Evolutionary conservation across 2,329 filamentous ascomycete genomes (phyloP).

Genomic region (Ophiobolus disseminans): DNA sequence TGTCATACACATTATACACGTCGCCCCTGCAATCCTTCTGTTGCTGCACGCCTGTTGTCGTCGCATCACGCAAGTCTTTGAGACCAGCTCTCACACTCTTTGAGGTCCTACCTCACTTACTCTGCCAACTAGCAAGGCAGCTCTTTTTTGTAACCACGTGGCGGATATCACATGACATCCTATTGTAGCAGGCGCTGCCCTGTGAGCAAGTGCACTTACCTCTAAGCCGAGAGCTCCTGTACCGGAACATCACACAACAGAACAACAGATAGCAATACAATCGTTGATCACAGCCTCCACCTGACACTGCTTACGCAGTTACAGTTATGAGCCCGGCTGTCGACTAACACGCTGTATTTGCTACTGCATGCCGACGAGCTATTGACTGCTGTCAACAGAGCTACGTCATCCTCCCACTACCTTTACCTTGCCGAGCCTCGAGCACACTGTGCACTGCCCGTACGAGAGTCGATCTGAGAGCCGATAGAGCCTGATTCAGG

Average conservation of each 20-base stretch:
- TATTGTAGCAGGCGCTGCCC: no score
- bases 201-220: no score
- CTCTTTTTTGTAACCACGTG: not conserved
- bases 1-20: no score
- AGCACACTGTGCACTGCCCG: constrained; percentile 1
- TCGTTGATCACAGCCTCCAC: not conserved
- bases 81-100: no score
- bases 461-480: constrained; percentile 2
- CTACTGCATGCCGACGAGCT: not conserved
- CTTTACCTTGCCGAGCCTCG: not conserved
- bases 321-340: constrained; percentile 8
- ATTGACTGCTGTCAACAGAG: constrained; percentile 3
- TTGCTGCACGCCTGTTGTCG: no score
- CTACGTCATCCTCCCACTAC: not conserved
- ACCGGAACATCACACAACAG: not conserved
- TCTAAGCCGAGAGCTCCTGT: not conserved
- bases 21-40: no score
- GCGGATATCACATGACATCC: no score
- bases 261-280: not conserved
- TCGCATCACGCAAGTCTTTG: no score
- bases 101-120: no score
- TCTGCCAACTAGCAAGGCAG: no score
- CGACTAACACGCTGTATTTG: not conserved
- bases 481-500: constrained; percentile 5
- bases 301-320: constrained; percentile 27